Conservation (phyloP, 2,329 filamentous ascomycete species). For the Graphium sp. region DNA sequence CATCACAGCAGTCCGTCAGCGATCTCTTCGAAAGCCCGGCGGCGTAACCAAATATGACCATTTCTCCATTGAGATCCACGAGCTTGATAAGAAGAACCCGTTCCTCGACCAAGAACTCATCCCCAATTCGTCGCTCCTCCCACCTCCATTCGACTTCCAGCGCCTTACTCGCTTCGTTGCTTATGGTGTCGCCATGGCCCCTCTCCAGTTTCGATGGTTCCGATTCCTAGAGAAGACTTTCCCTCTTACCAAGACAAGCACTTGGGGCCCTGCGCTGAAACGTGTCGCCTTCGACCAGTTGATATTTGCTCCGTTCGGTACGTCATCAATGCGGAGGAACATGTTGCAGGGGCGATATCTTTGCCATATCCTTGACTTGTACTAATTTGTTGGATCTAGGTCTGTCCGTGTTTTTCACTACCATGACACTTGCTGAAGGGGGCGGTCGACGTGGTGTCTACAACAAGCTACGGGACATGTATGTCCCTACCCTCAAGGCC, state of each 20-base stretch:
- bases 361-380: too few species aligned
- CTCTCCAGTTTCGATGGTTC: constrained; percentile 93
- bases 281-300: constrained; percentile 85
- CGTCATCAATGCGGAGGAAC: too few species aligned
- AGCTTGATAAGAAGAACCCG: constrained; percentile 68
- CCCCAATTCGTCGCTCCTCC: constrained; percentile 30
- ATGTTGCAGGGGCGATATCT: too few species aligned
- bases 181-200: constrained; percentile 93
- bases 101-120: constrained; percentile 49
- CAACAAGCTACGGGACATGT: constrained; percentile 85
- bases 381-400: constrained; percentile 14
- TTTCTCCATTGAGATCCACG: constrained; percentile 74
- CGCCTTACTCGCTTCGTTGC: constrained; percentile 89
- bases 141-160: constrained; percentile 89
- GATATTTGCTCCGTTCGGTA: constrained; percentile 68
- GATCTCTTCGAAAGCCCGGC: constrained; percentile 44
- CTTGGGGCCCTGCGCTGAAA: constrained; percentile 67
- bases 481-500: constrained; percentile 82
- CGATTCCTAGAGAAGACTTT: constrained; percentile 67
- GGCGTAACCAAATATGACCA: constrained; percentile 48
- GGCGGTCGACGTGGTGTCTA: constrained; percentile 65
- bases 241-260: constrained; percentile 63
- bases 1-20: constrained; percentile 66
- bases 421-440: constrained; percentile 91
- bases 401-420: constrained; percentile 79